These are phyloP conservation scores for Myochromella boudieri DNA, from an alignment of 768 basidiomycete genomes.

Conservation along the genomic window DNA sequence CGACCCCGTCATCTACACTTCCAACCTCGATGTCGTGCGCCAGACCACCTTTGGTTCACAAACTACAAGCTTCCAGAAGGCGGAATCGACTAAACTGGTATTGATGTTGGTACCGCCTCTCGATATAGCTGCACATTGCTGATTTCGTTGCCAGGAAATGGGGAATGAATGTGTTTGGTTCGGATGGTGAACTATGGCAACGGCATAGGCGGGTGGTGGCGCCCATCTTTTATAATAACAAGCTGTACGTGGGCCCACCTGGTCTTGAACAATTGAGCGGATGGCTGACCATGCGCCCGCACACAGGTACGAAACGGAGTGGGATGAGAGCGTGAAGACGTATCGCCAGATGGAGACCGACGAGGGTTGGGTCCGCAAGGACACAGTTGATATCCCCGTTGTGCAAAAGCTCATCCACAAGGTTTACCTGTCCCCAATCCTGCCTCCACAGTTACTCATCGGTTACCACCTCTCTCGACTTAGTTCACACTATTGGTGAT, in stretches of 20 bases:
- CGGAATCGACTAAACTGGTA: slow-evolving; percentile 13
- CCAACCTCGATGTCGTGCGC: slow-evolving; percentile 43
- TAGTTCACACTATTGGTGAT: slow-evolving; percentile 43
- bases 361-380: slow-evolving; percentile 24
- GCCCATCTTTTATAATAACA: slow-evolving; percentile 41
- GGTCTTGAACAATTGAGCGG: too few species aligned
- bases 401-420: background rate
- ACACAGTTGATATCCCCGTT: slow-evolving; percentile 17
- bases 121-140: too few species aligned
- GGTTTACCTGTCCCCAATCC: background rate
- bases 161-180: slow-evolving; percentile 7
- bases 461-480: background rate
- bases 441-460: background rate
- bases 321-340: slow-evolving; percentile 26
- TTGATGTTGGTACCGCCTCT: slow-evolving; percentile 4
- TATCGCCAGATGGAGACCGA: slow-evolving; percentile 28
- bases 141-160: background rate
- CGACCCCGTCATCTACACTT: slow-evolving; percentile 33
- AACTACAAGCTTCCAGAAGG: slow-evolving; percentile 37
- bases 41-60: slow-evolving; percentile 38
- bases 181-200: slow-evolving; percentile 40
- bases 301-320: slow-evolving; percentile 30
- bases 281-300: too few species aligned
- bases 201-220: slow-evolving; percentile 42
- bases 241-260: slow-evolving; percentile 37